Evolutionary conservation across 306 rosid species (phyloP).

Genomic region (Vigna hirtella): DNA sequence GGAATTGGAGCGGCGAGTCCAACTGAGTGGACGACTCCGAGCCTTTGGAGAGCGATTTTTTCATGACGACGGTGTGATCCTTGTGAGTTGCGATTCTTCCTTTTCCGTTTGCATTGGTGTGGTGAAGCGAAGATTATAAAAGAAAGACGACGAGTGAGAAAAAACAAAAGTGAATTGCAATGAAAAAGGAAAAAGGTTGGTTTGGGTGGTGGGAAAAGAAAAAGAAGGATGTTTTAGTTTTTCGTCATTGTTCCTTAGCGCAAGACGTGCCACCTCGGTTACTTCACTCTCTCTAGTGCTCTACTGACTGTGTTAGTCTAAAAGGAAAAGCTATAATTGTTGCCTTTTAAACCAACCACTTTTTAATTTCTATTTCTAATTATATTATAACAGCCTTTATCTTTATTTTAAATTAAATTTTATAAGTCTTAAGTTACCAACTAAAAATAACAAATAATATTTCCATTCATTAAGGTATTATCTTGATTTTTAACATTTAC

Average conservation of each 20-base stretch:
- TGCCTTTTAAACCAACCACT: neutral
- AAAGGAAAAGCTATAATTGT: neutral
- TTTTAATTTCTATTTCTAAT: neutral
- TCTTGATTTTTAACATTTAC: neutral
- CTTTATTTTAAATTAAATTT: neutral
- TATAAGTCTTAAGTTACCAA: too few species aligned
- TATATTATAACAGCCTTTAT: neutral
- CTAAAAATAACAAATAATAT: too few species aligned
- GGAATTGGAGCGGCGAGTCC: conserved; percentile 64
- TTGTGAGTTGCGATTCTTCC: conserved; percentile 24
- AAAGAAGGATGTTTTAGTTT: conserved; percentile 1
- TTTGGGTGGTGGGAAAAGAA: conserved; percentile 47
- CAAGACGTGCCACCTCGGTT: conserved; percentile 40
- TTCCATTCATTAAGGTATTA: neutral
- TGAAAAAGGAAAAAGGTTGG: conserved; percentile 34
- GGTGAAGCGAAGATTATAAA: conserved; percentile 34
- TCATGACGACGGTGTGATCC: conserved; percentile 47
- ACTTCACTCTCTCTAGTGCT: neutral
- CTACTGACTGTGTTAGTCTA: neutral
- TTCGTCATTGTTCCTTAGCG: neutral
- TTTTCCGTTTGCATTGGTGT: conserved; percentile 37
- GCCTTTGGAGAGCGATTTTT: conserved; percentile 63
- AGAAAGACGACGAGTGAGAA: neutral
- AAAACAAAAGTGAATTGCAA: neutral
- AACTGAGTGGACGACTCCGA: conserved; percentile 60